These are phyloP conservation scores for Annulohypoxylon moriforme DNA, from an alignment of 495 filamentous ascomycete species.

Conservation along the genomic window DNA sequence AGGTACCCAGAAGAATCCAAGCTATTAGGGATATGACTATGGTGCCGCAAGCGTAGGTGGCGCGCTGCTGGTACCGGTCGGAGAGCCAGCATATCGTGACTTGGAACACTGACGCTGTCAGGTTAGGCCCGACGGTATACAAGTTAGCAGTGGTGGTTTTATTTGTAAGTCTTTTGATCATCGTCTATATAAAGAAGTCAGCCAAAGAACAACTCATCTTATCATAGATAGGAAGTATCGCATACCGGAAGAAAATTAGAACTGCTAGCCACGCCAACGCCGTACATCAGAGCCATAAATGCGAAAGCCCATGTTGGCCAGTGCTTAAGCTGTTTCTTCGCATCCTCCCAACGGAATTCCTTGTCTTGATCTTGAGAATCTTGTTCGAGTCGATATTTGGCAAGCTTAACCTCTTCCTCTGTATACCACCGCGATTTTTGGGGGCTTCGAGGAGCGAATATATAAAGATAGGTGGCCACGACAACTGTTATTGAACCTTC, in stretches of 20 bases:
- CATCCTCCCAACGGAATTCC: slow-evolving; percentile 42
- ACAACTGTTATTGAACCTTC: slow-evolving; percentile 30
- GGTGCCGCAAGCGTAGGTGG: slow-evolving; percentile 60
- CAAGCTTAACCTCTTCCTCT: slow-evolving; percentile 25
- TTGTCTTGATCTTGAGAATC: slow-evolving; percentile 32
- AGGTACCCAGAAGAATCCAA: slow-evolving; percentile 35
- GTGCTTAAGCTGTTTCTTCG: slow-evolving; percentile 38
- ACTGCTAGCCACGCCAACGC: slow-evolving; percentile 49
- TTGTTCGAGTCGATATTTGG: slow-evolving; percentile 26
- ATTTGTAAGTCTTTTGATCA: slow-evolving; percentile 55
- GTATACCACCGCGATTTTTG: slow-evolving; percentile 34
- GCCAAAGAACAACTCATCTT: neutral
- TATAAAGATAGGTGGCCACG: slow-evolving; percentile 15
- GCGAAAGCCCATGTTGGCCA: slow-evolving; percentile 47
- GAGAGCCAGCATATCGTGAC: slow-evolving; percentile 58
- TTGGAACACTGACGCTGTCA: slow-evolving; percentile 47
- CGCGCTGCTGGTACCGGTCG: slow-evolving; percentile 58
- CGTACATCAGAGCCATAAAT: slow-evolving; percentile 39
- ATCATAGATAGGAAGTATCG: neutral
- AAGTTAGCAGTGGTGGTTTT: slow-evolving; percentile 62
- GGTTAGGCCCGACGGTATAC: slow-evolving; percentile 66
- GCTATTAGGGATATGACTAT: slow-evolving; percentile 61
- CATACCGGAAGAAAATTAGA: slow-evolving; percentile 49
- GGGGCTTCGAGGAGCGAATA: slow-evolving; percentile 24
- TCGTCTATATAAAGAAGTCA: slow-evolving; percentile 16